These are phyloP conservation scores for Hibiscus trionum DNA, from an alignment of 345 rosid species.

Conservation along the genomic window DNA sequence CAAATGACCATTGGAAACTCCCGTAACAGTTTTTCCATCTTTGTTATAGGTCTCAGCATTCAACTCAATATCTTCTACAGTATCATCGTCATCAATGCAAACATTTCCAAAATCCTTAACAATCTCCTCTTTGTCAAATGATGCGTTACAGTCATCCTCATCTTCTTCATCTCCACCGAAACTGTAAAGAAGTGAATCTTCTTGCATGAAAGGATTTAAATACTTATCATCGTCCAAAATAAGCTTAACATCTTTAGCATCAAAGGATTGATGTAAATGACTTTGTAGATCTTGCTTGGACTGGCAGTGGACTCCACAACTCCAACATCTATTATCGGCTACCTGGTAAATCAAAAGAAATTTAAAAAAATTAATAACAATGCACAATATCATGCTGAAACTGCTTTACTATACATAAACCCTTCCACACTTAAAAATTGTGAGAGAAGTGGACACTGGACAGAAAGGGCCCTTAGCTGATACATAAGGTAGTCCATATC, in stretches of 20 bases:
- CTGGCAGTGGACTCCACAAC: constrained; percentile 35
- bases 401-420: background rate
- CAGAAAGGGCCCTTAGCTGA: background rate
- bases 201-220: constrained; percentile 64
- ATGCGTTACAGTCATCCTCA: constrained; percentile 39
- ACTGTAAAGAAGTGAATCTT: constrained; percentile 77
- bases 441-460: background rate
- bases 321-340: constrained; percentile 69
- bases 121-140: constrained; percentile 40
- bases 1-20: constrained; percentile 26
- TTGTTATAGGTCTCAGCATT: constrained; percentile 13
- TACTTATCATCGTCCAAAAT: constrained; percentile 52
- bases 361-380: background rate
- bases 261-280: constrained; percentile 37
- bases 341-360: constrained; percentile 39
- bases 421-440: no score
- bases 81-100: constrained; percentile 28
- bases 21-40: constrained; percentile 26
- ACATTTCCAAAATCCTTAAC: constrained; percentile 42
- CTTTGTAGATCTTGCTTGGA: constrained; percentile 36
- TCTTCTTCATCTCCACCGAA: constrained; percentile 65
- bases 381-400: background rate
- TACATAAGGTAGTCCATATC: background rate
- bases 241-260: constrained; percentile 30
- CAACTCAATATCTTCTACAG: constrained; percentile 18